Evolutionary conservation across 1,284 basidiomycete genomes (phyloP).

Genomic region (Moniliella sp.): DNA sequence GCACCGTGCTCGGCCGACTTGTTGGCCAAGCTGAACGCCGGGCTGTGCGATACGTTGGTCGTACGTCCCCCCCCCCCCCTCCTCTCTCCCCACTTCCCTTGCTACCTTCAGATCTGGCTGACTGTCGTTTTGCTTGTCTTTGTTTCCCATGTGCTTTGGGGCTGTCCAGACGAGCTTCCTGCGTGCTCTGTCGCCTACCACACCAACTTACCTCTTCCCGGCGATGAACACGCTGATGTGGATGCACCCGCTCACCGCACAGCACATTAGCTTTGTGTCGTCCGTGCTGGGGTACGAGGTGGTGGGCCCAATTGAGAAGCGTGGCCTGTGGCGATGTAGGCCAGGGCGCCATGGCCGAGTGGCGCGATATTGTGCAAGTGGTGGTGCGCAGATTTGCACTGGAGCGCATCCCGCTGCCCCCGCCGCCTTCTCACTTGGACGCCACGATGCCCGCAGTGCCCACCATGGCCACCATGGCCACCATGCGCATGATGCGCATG

Average conservation of each 20-base stretch:
- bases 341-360: constrained; percentile 24
- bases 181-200: constrained; percentile 58
- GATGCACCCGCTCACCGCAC: constrained; percentile 67
- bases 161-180: constrained; percentile 57
- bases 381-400: constrained; percentile 8
- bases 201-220: constrained; percentile 69
- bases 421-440: too few species aligned
- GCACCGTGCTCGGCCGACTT: constrained; percentile 90
- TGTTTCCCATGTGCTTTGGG: constrained; percentile 1
- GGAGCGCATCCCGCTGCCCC: too few species aligned
- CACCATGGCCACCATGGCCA: too few species aligned
- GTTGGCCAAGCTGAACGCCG: constrained; percentile 68
- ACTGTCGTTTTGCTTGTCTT: background rate
- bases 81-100: background rate
- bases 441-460: too few species aligned
- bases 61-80: constrained; percentile 37
- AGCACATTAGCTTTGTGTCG: constrained; percentile 51
- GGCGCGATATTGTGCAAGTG: constrained; percentile 13
- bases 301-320: constrained; percentile 63
- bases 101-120: background rate
- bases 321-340: constrained; percentile 72
- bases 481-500: too few species aligned
- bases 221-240: constrained; percentile 99
- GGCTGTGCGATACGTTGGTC: constrained; percentile 69
- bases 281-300: constrained; percentile 59